phyloP scores from a whole-genome alignment of 2,329 filamentous ascomycete species.

The Diplodia seriata region DNA sequence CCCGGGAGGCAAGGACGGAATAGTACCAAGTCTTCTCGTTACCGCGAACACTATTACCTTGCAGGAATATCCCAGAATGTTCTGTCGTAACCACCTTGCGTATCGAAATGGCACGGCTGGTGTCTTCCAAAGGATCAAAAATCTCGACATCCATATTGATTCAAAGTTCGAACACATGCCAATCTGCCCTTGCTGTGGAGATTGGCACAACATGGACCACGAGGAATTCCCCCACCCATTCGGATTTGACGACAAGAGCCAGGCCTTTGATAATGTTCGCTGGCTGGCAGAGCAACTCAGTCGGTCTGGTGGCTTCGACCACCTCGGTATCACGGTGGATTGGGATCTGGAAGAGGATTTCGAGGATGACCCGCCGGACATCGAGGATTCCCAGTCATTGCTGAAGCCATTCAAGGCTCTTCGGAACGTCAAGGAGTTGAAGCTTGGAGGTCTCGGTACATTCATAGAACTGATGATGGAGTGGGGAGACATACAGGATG shows the following conservation, averaged over 20 bases:
- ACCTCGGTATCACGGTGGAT: background rate
- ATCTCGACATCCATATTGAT: background rate
- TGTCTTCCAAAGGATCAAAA: background rate
- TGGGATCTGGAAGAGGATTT: background rate
- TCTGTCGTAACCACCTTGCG: background rate
- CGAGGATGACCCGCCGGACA: background rate
- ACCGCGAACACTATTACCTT: background rate
- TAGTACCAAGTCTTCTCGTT: background rate
- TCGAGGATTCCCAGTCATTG: background rate
- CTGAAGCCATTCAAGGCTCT: conserved; percentile 2
- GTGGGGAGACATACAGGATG: background rate
- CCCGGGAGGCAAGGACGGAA: background rate
- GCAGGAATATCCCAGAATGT: background rate
- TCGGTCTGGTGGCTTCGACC: background rate
- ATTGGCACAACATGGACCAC: too few relatives aligned
- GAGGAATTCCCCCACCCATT: rapidly evolving
- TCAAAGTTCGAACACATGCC: background rate
- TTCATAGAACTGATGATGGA: background rate
- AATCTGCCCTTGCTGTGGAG: background rate
- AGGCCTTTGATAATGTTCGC: background rate
- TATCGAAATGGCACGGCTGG: background rate
- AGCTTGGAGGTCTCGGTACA: background rate
- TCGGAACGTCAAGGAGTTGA: background rate
- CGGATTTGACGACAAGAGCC: background rate
- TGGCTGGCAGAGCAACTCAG: conserved; percentile 3